Base-by-base conservation (phyloP, 331 rosid genomes). In the Cydonia oblonga region DNA sequence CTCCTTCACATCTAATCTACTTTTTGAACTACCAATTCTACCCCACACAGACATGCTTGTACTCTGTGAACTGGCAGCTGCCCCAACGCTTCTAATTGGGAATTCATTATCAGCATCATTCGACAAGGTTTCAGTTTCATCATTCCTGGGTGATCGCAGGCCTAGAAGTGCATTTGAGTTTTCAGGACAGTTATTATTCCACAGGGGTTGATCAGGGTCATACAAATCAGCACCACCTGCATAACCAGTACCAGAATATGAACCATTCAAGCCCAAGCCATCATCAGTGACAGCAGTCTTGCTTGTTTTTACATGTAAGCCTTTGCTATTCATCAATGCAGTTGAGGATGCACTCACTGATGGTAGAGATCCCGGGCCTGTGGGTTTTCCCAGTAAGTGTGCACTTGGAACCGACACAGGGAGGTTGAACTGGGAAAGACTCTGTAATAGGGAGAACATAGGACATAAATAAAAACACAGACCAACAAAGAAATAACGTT, bases 131-230 rank as follows among this genome's bases (percentile, higher is more conserved):
- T 86, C 93, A 20, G 85, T 64, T 75, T 91, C 97, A 75, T 88
- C 96, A 67, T 77, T 81, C 87, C 86, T 93, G 64, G 96, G 74
- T 81, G 97, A 83, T 73, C 81, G 86, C 79, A 89, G 57, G 51
- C 60, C 79, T 51, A 90, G 73, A 68, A 81, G 92, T 10, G 88
- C 80, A 84, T 81, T 89, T 83, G 97, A 82, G 71, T 92, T 83
- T 78, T 89, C 96, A 65, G 87, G 86, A 76, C 89, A 76, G 75
- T 76, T 81, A 83, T 93, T 88, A 80, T 90, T 95, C 99, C 99
- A 95, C 79, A 95, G 83, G 23, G 99, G 99, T 84, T 95, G 99
- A 81, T 95, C 99, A 64, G 99, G 99, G 85, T 95, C 99, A 75
- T 95, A 95, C 72, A 91, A 82, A 83, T 95, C 99, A 66, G 96